A percentile compares a stretch with the other conserved stretches of the same genome.
Conservation (phyloP, 2,329 filamentous ascomycete genomes). For the Aspergillus niger region DNA sequence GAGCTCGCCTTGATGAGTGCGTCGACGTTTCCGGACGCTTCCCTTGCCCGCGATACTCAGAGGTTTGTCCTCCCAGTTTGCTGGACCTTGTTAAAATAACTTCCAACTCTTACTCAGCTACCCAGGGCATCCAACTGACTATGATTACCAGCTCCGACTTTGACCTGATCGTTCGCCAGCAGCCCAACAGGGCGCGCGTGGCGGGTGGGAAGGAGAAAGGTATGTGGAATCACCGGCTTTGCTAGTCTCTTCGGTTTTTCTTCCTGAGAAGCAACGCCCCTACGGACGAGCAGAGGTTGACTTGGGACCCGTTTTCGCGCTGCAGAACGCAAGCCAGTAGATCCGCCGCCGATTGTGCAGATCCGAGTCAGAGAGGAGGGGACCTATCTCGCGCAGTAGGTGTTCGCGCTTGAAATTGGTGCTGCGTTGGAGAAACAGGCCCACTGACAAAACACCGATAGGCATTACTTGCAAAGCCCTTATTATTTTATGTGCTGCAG, state of each 20-base stretch:
- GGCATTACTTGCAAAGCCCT: conserved; percentile 64
- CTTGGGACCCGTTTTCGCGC: conserved; percentile 8
- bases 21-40: conserved; percentile 43
- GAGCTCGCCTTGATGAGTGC: conserved; percentile 46
- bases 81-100: conserved; percentile 17
- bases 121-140: conserved; percentile 41
- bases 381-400: conserved; percentile 62
- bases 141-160: conserved; percentile 56
- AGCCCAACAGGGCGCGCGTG: conserved; percentile 67
- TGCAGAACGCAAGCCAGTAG: conserved; percentile 79
- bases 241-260: not conserved
- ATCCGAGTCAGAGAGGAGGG: conserved; percentile 56
- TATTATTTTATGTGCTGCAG: conserved; percentile 65
- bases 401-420: conserved; percentile 19
- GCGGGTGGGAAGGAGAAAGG: conserved; percentile 75
- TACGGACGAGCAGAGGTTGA: conserved; percentile 17
- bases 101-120: conserved; percentile 33
- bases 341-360: conserved; percentile 80
- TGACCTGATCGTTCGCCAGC: conserved; percentile 63
- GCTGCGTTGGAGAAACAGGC: not conserved
- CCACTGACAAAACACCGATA: conserved; percentile 32
- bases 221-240: conserved; percentile 35
- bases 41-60: conserved; percentile 46
- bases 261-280: not conserved
- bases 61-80: conserved; percentile 36